Evolutionary conservation across 305 asterid species (phyloP).

Genomic region (Fraxinus velutina): DNA sequence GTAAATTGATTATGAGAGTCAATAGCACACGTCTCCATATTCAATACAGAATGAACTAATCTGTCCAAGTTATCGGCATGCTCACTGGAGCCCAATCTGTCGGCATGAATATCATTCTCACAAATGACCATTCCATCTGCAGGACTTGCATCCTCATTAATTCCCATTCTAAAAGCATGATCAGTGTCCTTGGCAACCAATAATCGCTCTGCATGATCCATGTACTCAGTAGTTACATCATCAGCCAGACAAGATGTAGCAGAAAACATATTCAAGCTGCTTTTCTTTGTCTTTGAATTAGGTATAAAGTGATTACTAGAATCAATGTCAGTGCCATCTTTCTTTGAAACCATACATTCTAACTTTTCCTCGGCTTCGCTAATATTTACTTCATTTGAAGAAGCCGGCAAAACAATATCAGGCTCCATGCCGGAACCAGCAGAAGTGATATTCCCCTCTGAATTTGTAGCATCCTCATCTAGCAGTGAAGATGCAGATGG

Average conservation of each 20-base stretch:
- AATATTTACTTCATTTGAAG: slow-evolving; percentile 13
- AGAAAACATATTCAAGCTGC: slow-evolving; percentile 28
- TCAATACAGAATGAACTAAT: slow-evolving; percentile 19
- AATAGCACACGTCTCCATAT: slow-evolving; percentile 21
- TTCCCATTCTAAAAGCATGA: slow-evolving; percentile 15
- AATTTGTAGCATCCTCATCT: slow-evolving; percentile 21
- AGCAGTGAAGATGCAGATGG: slow-evolving; percentile 22
- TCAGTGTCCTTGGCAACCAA: slow-evolving; percentile 15
- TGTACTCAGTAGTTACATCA: slow-evolving; percentile 14
- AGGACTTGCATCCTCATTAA: slow-evolving; percentile 20
- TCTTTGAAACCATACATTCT: slow-evolving; percentile 22
- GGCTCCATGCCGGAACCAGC: slow-evolving; percentile 9
- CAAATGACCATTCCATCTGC: slow-evolving; percentile 23
- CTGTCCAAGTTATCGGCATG: slow-evolving; percentile 23
- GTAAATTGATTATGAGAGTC: slow-evolving; percentile 26
- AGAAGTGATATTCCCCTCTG: slow-evolving; percentile 15
- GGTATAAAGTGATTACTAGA: slow-evolving; percentile 19
- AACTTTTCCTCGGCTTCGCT: slow-evolving; percentile 22
- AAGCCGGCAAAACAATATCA: slow-evolving; percentile 22
- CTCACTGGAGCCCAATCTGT: slow-evolving; percentile 21
- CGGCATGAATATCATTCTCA: slow-evolving; percentile 21
- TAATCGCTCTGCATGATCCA: slow-evolving; percentile 23
- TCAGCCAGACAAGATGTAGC: slow-evolving; percentile 15
- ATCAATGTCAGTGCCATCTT: slow-evolving; percentile 26
- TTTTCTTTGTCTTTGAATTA: slow-evolving; percentile 27